Evolutionary conservation across 768 basidiomycete species (phyloP).

Genomic region (Trametes meyenii): DNA sequence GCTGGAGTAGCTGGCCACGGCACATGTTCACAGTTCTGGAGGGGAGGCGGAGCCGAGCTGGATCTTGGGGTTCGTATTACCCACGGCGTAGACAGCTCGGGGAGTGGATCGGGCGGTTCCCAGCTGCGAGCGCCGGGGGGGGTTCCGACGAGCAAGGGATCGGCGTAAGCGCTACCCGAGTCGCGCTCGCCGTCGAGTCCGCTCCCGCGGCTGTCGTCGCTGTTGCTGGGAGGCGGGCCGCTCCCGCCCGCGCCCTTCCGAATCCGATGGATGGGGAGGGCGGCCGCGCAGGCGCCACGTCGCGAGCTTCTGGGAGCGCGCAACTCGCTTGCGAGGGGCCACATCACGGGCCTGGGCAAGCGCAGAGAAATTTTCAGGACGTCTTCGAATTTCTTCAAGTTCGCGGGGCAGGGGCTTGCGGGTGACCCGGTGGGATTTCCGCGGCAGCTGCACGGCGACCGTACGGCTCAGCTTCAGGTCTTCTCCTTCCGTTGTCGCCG

Average conservation of each 20-base stretch:
- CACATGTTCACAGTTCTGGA: too few species aligned
- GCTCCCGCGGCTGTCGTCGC: not conserved
- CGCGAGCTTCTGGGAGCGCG: not conserved
- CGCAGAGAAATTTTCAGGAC: not conserved
- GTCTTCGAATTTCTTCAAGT: too few species aligned
- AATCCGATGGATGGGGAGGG: not conserved
- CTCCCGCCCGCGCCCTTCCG: not conserved
- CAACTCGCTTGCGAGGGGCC: not conserved
- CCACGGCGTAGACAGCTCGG: too few species aligned
- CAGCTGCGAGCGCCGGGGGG: too few species aligned
- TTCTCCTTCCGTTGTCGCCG: not conserved
- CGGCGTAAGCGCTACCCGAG: not conserved
- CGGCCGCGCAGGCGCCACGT: not conserved
- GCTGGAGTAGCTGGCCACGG: too few species aligned
- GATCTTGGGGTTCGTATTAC: too few species aligned
- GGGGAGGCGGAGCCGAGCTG: too few species aligned
- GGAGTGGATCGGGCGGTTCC: too few species aligned
- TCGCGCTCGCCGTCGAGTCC: not conserved
- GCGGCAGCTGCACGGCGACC: not conserved
- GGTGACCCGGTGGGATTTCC: not conserved
- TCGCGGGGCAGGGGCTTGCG: too few species aligned
- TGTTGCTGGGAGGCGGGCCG: not conserved
- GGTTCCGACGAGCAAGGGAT: not conserved
- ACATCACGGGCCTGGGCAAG: not conserved
- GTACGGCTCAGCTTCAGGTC: too few species aligned